Evolutionary conservation across 768 basidiomycete genomes (phyloP), one percentile per base, ranked within the genome.

Genomic region (Galerina sulciceps): DNA sequence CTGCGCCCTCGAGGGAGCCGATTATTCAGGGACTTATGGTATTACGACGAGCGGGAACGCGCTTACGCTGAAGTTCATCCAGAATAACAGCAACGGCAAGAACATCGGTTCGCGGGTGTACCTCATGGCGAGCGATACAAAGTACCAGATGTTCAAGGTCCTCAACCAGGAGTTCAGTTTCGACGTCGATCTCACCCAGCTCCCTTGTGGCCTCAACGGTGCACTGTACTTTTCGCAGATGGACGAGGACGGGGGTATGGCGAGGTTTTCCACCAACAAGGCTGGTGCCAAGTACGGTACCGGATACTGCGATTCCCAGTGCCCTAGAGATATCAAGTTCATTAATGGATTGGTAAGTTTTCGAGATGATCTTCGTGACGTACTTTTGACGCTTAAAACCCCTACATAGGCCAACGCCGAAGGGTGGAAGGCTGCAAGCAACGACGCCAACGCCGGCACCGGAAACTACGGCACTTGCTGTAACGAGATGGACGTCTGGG

Each of bases 131-230:
- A 72, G 69, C 69, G 76, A 76, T 51, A 68, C 69, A 60, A 64
- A 71, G 56, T 85, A 86, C 75, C 65, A 76, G 61, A 66, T 71
- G 65, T 76, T 77, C 71, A 71, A 75, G 65, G 71, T 83, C 61
- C 67, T 76, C 57, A 84, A 84, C 79, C 76, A 82, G 66, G 83
- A 85, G 72, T 84, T 85, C 73, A 77, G 80, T 45, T 85, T 85
- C 72, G 82, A 83, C 69, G 82, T 86, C 66, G 83, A 86, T 67
- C 74, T 86, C 59, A 81, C 83, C 47, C 74, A 82, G 65, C 75
- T 86, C 40, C 79, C 79, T 35, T 85, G 84, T 68, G 84, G 84
- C 57, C 77, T 85, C 65, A 85, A 85, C 72, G 83, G 83, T 67
- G 83, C 83, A 15, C 75, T 84, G 62, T 85, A 85, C 72, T 81